Conservation (phyloP, 805 yeast species). For the Danielia reshetovae region DNA sequence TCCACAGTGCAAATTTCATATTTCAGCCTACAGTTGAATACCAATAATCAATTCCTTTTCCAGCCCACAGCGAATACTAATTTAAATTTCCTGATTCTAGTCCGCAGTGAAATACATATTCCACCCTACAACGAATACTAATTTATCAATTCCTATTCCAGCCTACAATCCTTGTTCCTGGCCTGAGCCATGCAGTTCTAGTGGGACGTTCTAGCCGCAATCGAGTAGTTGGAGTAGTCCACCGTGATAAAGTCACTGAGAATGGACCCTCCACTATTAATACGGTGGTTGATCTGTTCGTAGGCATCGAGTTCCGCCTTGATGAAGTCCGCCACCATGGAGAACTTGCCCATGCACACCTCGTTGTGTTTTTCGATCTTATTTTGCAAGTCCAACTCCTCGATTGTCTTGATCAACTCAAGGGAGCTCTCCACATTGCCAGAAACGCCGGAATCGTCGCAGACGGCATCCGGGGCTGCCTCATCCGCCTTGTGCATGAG, state of each 20-base stretch:
- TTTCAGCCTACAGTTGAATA: too few relatives aligned
- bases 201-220: conserved; percentile 32
- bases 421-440: conserved; percentile 14
- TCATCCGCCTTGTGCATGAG: conserved; percentile 26
- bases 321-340: conserved; percentile 42
- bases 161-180: too few relatives aligned
- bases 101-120: too few relatives aligned
- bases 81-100: too few relatives aligned
- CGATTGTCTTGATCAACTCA: conserved; percentile 27
- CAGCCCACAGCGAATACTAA: too few relatives aligned
- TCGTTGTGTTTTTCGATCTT: conserved; percentile 45
- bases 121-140: too few relatives aligned
- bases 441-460: conserved; percentile 1
- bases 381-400: conserved; percentile 36
- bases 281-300: conserved; percentile 22
- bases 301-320: conserved; percentile 33
- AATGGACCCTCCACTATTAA: conserved; percentile 12
- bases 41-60: too few relatives aligned
- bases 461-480: conserved; percentile 8
- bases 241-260: conserved; percentile 39
- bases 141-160: too few relatives aligned
- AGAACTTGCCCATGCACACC: conserved; percentile 38
- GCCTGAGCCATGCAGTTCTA: conserved; percentile 3
- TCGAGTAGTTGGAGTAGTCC: conserved; percentile 41
- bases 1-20: too few relatives aligned